A percentile compares a stretch with the other conserved stretches of the same genome.
These are phyloP conservation scores for Naganishia antarctica DNA, from an alignment of 768 basidiomycete species.

Conservation along the genomic window DNA sequence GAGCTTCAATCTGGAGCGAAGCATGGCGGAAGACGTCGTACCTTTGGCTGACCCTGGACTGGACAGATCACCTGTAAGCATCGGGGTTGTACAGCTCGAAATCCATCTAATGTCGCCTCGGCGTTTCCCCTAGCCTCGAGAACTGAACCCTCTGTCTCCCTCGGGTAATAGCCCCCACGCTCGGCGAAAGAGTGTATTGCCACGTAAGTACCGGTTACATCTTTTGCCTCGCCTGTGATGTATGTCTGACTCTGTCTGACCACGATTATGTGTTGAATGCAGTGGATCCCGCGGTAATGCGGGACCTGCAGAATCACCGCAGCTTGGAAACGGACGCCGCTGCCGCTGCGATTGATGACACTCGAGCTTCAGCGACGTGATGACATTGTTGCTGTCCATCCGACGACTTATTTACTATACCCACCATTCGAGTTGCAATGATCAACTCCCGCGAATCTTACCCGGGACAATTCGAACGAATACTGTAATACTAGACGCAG, in stretches of 20 bases:
- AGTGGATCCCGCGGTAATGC: conserved; percentile 47
- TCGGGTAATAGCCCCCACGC: conserved; percentile 63
- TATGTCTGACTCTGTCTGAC: not conserved
- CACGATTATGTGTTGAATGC: not conserved
- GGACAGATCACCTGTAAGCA: conserved; percentile 30
- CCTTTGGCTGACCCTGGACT: conserved; percentile 80
- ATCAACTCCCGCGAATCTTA: not conserved
- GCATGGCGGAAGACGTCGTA: conserved; percentile 72
- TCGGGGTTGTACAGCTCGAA: not conserved
- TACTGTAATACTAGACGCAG: conserved; percentile 3
- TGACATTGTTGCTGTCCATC: not conserved
- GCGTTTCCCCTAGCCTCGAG: conserved; percentile 18
- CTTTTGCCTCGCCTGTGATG: conserved; percentile 12
- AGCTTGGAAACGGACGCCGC: conserved; percentile 21
- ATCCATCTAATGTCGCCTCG: not conserved
- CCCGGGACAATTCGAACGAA: not conserved
- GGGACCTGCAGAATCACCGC: conserved; percentile 38
- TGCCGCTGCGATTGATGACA: not conserved
- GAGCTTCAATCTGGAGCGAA: conserved; percentile 46
- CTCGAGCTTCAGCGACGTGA: not conserved
- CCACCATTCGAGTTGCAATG: not conserved
- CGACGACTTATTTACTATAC: conserved; percentile 7
- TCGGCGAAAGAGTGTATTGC: conserved; percentile 88
- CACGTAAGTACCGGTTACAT: conserved; percentile 55
- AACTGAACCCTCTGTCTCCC: conserved; percentile 37